Base-by-base conservation (phyloP, 192 early-diverging fungal genomes). In the Mortierella antarctica region DNA sequence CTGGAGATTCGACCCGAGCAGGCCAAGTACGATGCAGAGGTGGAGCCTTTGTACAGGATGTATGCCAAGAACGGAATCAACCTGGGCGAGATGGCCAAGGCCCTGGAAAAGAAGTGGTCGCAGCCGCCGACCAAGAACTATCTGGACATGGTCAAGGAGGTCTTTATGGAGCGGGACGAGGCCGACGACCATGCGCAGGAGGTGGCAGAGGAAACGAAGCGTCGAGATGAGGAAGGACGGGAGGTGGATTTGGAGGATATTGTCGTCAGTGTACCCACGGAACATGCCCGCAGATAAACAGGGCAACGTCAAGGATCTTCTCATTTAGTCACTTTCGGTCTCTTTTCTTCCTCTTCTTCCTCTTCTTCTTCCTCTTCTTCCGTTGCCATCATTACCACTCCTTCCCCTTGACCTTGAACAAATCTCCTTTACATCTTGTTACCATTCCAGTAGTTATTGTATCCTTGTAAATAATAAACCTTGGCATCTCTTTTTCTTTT, bases 1-100 rank as follows among this genome's bases (percentile, higher is more conserved):
- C 65, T 87, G n/a, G 86, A 87, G 31, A 75, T 87, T 11, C 74
- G 86, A 2, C 82, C 86, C 2, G 71, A 83, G 45, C 79, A 85
- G 10, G 69, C 85, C 18, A 85, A 83, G 31, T 71, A 69, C 21
- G 86, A 87, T 55, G 62, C 74, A 42, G 70, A 73, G 42, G 56
- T 82, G 12, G 67, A 74, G 12, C 81, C 86, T 0, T 56, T 75
- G 2, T 82, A 85, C 58, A 67, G 86, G 48, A 78, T 85, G 61
- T 83, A 85, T 63, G 74, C 78, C 41, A 77, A 76, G 56, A 80
- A 70, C 53, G 86, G 84, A 3, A 79, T 82, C 39, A 62, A 60
- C 62, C 46, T 85, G 31, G 84, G 75, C 18, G 84, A 83, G 7
- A 83, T 87, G 61, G 67, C 74, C 18, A 54, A 71, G 6, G 82